Conservation (phyloP, 2,329 filamentous ascomycete species). For the Colletotrichum sansevieriae region DNA sequence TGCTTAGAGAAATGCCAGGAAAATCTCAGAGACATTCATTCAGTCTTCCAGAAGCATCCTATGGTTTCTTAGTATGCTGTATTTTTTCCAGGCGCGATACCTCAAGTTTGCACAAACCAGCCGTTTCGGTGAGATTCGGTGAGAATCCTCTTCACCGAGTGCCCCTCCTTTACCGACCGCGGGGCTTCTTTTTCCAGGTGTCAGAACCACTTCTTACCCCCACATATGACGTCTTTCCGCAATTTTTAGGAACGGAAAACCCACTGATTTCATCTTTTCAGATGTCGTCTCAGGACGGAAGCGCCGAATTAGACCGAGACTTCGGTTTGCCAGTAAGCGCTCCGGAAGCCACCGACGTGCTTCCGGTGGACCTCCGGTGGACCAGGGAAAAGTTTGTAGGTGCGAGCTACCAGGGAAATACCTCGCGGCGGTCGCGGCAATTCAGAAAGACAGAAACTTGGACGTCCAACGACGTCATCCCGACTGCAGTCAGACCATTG, state of each 20-base stretch:
- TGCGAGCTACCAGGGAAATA: constrained; percentile 17
- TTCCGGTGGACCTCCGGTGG: constrained; percentile 27
- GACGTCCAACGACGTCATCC: constrained; percentile 20
- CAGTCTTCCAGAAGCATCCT: too few species aligned
- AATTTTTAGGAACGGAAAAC: constrained; percentile 21
- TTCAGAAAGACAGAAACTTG: constrained; percentile 9
- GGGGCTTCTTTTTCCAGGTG: constrained; percentile 3
- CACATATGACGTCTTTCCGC: constrained; percentile 34
- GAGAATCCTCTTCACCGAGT: neutral
- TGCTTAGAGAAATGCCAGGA: too few species aligned
- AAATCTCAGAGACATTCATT: too few species aligned
- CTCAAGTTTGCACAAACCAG: neutral
- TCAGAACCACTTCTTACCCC: constrained; percentile 29
- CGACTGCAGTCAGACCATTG: neutral
- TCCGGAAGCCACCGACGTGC: constrained; percentile 9
- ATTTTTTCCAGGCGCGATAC: too few species aligned
- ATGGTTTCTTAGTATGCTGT: too few species aligned
- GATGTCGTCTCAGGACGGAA: constrained; percentile 18
- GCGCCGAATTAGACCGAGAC: constrained; percentile 31
- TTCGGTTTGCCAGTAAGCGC: constrained; percentile 6
- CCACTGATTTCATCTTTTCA: constrained; percentile 15
- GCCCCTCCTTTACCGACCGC: constrained; percentile 22
- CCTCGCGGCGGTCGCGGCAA: constrained; percentile 28
- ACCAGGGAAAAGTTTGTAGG: constrained; percentile 17
- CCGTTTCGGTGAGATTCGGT: constrained; percentile 7